Conservation (phyloP, 129 eudicot genomes). For the Chrysanthemum seticuspe region DNA sequence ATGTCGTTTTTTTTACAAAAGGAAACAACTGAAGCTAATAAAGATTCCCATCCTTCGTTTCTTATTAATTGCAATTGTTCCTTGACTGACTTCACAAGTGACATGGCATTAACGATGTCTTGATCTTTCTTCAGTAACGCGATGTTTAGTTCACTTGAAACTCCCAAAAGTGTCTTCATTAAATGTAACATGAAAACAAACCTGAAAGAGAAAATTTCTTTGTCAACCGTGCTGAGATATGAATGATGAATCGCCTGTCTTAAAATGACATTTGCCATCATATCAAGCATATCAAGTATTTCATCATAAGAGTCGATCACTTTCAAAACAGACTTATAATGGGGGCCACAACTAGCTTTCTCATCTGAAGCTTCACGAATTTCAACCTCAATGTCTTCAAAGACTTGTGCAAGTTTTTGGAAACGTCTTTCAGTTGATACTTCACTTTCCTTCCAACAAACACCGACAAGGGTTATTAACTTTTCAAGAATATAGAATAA, state of each 20-base stretch:
- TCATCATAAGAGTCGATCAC: slow-evolving; percentile 2
- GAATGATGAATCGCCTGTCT: too few relatives aligned
- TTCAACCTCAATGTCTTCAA: background rate
- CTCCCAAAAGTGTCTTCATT: slow-evolving; percentile 15
- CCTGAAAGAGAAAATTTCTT: background rate
- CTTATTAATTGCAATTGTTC: slow-evolving; percentile 7
- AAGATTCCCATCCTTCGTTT: slow-evolving; percentile 3
- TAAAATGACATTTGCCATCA: background rate
- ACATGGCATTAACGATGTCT: slow-evolving; percentile 16
- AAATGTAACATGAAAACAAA: slow-evolving; percentile 11
- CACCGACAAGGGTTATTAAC: background rate
- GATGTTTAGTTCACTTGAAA: slow-evolving; percentile 9
- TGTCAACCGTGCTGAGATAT: background rate
- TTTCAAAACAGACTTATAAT: slow-evolving; percentile 1
- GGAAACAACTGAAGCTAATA: background rate
- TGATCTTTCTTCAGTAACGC: slow-evolving; percentile 11
- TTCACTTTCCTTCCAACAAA: slow-evolving; percentile 13
- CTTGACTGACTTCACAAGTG: slow-evolving; percentile 12
- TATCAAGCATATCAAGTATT: slow-evolving; percentile 16
- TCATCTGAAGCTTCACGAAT: background rate
- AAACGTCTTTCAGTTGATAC: background rate
- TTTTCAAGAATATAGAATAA: slow-evolving; percentile 4
- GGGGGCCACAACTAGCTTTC: slow-evolving; percentile 5
- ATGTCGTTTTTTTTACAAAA: background rate
- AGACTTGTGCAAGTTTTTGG: background rate